Evolutionary conservation across 495 filamentous ascomycete species (phyloP), one percentile per base, ranked within the genome.

Genomic region (Daldinia concentrica): DNA sequence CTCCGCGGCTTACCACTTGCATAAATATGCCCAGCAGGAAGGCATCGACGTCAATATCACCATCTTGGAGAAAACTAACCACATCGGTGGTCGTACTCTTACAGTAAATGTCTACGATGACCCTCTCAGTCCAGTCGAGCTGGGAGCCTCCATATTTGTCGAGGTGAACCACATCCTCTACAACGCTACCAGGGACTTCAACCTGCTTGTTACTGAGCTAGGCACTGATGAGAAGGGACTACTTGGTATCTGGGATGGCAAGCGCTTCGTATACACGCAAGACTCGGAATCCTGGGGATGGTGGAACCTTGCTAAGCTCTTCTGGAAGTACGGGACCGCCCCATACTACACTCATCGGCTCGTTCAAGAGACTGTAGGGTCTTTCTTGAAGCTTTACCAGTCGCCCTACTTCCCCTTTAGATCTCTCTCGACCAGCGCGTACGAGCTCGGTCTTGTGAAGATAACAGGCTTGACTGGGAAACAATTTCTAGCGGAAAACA

Each of bases 71-170:
- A 91, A 91, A 50, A 88, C 86, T 17, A 80, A 84, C 27, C 93
- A 91, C 75, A 84, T 98, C 30, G 96, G 95, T 2, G 95, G 95
- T 27, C 91, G 95, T 12, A 92, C 92, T 26, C 95, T 93, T 6
- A 98, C 95, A 19, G 90, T 98, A 36, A 85, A 96, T 76, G 91
- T 89, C 0, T 93, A 91, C 68, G 87, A 88, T 68, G 84, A 95
- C 72, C 84, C 90, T 4, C 74, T 82, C 0, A 79, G 88, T 51
- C 93, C 92, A 6, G 86, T 97, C 52, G 95, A 99, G 71, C 86
- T 98, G 1, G 95, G 95, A 8, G 96, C 92, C 37, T 94, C 90
- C 32, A 97, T 98, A 71, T 99, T 99, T 75, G 93, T 98, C 29
- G 77, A 91, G 48, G 87, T 92, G 48, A 99, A 99, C 76, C 79